Evolutionary conservation across 441 rosid genomes (phyloP).

Genomic region (Pelargonium australe): DNA sequence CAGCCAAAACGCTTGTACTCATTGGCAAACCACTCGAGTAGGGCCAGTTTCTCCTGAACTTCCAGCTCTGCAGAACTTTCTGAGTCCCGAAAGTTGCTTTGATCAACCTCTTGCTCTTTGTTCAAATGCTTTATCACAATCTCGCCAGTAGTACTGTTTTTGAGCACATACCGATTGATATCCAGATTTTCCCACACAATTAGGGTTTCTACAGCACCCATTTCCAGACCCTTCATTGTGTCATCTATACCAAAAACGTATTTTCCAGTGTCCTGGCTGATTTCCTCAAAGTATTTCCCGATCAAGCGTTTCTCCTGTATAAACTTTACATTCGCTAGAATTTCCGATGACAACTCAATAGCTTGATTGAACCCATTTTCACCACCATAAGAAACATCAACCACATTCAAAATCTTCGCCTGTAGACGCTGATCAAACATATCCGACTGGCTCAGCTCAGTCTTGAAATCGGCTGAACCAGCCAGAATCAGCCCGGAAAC

Average conservation of each 20-base stretch:
- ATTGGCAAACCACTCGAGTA: slow-evolving; percentile 20
- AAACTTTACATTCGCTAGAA: slow-evolving; percentile 16
- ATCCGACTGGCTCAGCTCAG: slow-evolving; percentile 20
- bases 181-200: slow-evolving; percentile 21
- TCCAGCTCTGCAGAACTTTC: slow-evolving; percentile 6
- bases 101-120: slow-evolving; percentile 18
- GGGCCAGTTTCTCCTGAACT: slow-evolving; percentile 11
- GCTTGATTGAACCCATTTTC: slow-evolving; percentile 21
- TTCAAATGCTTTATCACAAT: slow-evolving; percentile 16
- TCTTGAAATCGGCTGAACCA: slow-evolving; percentile 20
- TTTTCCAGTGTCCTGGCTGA: slow-evolving; percentile 21
- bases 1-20: slow-evolving; percentile 19
- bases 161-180: slow-evolving; percentile 15
- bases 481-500: slow-evolving; percentile 18
- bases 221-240: slow-evolving; percentile 20
- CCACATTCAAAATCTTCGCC: slow-evolving; percentile 18
- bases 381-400: slow-evolving; percentile 19
- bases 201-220: slow-evolving; percentile 15
- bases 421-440: slow-evolving; percentile 17
- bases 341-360: slow-evolving; percentile 10
- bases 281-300: slow-evolving; percentile 19
- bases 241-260: slow-evolving; percentile 16
- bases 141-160: slow-evolving; percentile 11
- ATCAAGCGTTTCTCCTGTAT: slow-evolving; percentile 15
- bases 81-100: slow-evolving; percentile 21